Conservation (phyloP, 2,329 filamentous ascomycete genomes). For the Coniochaeta hoffmannii region DNA sequence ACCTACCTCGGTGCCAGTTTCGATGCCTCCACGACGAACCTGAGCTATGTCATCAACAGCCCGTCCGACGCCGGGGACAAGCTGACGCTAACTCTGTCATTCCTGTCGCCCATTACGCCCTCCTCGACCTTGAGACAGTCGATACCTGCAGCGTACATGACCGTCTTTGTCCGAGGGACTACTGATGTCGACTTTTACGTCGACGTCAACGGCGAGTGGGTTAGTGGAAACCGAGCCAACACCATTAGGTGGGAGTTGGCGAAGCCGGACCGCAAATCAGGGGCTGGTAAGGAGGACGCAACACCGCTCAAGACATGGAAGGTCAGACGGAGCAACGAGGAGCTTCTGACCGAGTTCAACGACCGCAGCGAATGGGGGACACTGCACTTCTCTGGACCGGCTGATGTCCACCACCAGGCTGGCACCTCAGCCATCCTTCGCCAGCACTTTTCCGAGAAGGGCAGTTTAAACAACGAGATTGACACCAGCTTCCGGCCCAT, state of each 20-base stretch:
- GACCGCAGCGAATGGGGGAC: constrained; percentile 83
- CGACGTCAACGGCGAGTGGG: constrained; percentile 72
- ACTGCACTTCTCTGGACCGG: constrained; percentile 67
- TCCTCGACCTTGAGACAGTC: constrained; percentile 74
- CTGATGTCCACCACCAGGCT: constrained; percentile 59
- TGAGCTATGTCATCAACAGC: constrained; percentile 35
- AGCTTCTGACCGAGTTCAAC: constrained; percentile 64
- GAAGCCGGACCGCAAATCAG: constrained; percentile 29
- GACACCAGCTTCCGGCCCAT: constrained; percentile 62
- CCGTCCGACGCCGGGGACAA: constrained; percentile 17
- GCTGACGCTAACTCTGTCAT: constrained; percentile 37
- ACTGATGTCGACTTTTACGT: constrained; percentile 58
- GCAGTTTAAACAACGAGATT: constrained; percentile 57
- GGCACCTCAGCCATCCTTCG: constrained; percentile 61
- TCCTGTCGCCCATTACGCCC: constrained; percentile 72
- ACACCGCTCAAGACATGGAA: constrained; percentile 57
- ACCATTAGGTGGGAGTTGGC: constrained; percentile 63
- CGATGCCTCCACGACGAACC: constrained; percentile 41
- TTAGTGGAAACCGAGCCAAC: constrained; percentile 65
- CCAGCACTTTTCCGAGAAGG: constrained; percentile 60
- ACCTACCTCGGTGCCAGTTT: constrained; percentile 36
- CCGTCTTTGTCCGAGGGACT: constrained; percentile 59
- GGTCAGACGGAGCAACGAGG: constrained; percentile 50
- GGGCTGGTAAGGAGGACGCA: constrained; percentile 19
- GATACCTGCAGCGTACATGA: constrained; percentile 75